Evolutionary conservation across 1,284 basidiomycete genomes (phyloP).

Genomic region (Apiotrichum brassicae): DNA sequence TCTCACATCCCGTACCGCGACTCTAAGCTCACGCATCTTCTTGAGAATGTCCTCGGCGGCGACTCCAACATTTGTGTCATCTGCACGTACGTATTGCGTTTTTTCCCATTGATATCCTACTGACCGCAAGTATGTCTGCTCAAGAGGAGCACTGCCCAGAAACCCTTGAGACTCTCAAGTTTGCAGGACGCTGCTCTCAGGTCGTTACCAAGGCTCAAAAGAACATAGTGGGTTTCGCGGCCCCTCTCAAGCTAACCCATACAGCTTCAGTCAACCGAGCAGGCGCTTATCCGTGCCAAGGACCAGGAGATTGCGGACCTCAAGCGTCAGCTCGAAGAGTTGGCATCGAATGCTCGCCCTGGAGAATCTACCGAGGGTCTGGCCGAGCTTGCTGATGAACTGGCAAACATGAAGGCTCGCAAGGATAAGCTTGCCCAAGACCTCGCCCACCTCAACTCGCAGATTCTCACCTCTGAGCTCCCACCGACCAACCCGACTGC

Average conservation of each 20-base stretch:
- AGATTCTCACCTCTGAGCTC: slow-evolving; percentile 42
- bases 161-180: slow-evolving; percentile 54
- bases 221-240: slow-evolving; percentile 45
- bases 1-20: slow-evolving; percentile 54
- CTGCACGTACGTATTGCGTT: slow-evolving; percentile 44
- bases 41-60: slow-evolving; percentile 54
- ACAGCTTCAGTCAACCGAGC: slow-evolving; percentile 40
- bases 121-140: slow-evolving; percentile 26
- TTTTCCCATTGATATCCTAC: not conserved
- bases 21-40: slow-evolving; percentile 52
- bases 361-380: slow-evolving; percentile 19
- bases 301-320: slow-evolving; percentile 48
- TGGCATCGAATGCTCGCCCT: slow-evolving; percentile 5
- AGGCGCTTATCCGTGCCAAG: slow-evolving; percentile 47
- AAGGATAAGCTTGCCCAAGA: slow-evolving; percentile 35
- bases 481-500: slow-evolving; percentile 22
- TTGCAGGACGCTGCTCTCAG: slow-evolving; percentile 53
- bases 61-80: slow-evolving; percentile 55
- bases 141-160: slow-evolving; percentile 52
- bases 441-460: slow-evolving; percentile 42
- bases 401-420: slow-evolving; percentile 40
- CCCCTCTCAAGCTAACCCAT: not conserved
- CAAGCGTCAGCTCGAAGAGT: slow-evolving; percentile 34
- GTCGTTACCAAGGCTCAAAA: slow-evolving; percentile 54
- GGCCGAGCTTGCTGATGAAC: slow-evolving; percentile 34